Conservation (phyloP, 176 grass and related monocot genomes). For the Alloteropsis semialata region DNA sequence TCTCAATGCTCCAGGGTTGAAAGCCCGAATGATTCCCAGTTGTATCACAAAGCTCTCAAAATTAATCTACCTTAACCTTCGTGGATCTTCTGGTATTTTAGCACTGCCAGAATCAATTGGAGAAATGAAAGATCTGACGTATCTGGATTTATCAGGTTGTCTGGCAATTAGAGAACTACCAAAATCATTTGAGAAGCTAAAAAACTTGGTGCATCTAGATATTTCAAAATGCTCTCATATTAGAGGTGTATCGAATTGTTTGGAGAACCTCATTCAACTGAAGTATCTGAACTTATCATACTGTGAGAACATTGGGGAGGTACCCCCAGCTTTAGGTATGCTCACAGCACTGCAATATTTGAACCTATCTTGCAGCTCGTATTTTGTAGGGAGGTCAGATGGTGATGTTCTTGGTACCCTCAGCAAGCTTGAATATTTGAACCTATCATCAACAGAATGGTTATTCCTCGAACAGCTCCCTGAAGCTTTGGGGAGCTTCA, state of each 20-base stretch:
- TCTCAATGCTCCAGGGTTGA: neutral
- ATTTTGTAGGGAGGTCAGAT: no score
- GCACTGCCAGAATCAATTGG: neutral
- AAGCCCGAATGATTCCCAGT: neutral
- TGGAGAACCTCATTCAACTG: neutral
- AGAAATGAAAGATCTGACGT: neutral
- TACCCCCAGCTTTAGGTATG: no score
- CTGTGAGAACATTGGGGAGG: no score
- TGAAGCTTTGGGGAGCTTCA: no score
- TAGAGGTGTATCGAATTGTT: neutral
- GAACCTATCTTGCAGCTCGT: no score
- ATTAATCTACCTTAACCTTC: neutral
- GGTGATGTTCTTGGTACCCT: no score
- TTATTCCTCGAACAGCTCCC: no score
- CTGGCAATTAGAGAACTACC: neutral
- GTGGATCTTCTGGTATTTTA: neutral
- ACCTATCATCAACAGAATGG: no score
- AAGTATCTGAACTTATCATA: neutral
- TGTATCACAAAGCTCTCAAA: neutral
- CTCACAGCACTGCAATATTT: no score
- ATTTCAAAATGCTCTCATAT: neutral
- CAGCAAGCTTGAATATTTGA: no score
- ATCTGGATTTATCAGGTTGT: neutral
- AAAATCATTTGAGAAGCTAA: neutral
- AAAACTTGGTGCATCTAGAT: neutral